Percentiles rank a stretch among this genome's conserved stretches.
These are phyloP conservation scores for Ophiocordyceps australis DNA, from an alignment of 2,329 filamentous ascomycete species.

Conservation along the genomic window DNA sequence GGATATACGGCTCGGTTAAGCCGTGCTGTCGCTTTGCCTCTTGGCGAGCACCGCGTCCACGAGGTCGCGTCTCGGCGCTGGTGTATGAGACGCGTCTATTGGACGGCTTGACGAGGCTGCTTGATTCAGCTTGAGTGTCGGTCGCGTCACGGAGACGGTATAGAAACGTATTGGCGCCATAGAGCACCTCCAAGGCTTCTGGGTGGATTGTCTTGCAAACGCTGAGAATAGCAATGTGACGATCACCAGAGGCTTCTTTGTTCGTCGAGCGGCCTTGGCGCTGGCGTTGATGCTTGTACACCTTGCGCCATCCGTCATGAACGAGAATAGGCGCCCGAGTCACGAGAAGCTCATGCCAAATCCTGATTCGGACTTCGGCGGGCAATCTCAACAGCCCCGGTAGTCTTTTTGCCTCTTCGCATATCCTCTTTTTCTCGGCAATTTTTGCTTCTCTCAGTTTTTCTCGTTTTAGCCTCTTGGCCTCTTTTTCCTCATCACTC, in stretches of 20 bases:
- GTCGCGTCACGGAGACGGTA: conserved; percentile 23
- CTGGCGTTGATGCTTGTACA: conserved; percentile 9
- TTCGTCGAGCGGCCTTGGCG: too few relatives aligned
- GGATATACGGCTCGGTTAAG: too few relatives aligned
- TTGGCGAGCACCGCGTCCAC: neutral
- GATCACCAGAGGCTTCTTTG: neutral
- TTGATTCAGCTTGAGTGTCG: conserved; percentile 5
- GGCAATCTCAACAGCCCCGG: conserved; percentile 8
- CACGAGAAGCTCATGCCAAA: conserved; percentile 14
- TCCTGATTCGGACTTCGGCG: conserved; percentile 10
- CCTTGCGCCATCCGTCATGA: conserved; percentile 13
- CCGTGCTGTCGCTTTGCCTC: too few relatives aligned
- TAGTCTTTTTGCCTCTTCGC: neutral
- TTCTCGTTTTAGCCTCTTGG: too few relatives aligned
- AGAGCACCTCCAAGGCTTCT: conserved; percentile 23
- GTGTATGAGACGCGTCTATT: conserved; percentile 4
- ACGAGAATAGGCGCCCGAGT: conserved; percentile 13
- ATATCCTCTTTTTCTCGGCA: neutral
- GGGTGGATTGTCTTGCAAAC: conserved; percentile 13
- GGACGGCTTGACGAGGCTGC: conserved; percentile 4
- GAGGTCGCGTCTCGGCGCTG: conserved; percentile 1
- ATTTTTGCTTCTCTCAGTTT: neutral
- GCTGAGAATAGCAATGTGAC: conserved; percentile 15
- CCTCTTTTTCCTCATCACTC: neutral
- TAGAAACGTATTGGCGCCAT: conserved; percentile 26